phyloP scores from a whole-genome alignment of 2,329 filamentous ascomycete genomes.

The Lecanoromycetidae sp. region DNA sequence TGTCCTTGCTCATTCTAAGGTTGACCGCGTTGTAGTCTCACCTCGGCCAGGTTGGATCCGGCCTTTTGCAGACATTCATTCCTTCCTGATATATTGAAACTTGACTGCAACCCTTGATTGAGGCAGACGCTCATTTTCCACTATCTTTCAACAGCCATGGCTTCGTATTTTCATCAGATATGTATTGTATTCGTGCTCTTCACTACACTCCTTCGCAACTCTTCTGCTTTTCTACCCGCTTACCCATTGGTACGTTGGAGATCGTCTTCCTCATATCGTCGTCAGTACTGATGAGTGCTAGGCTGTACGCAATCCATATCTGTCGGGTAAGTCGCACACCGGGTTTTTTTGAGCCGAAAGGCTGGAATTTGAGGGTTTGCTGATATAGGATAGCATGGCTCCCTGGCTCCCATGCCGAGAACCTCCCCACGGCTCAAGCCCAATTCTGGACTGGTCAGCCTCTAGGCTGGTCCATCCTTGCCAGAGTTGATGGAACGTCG shows the following conservation, averaged over 20 bases:
- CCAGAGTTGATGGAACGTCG: slow-evolving; percentile 29
- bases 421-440: slow-evolving; percentile 28
- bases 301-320: slow-evolving; percentile 5
- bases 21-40: too few relatives aligned
- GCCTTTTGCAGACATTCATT: too few relatives aligned
- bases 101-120: too few relatives aligned
- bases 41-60: too few relatives aligned
- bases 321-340: slow-evolving; percentile 13
- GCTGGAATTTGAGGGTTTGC: slow-evolving; percentile 30
- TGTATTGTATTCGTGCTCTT: too few relatives aligned
- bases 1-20: too few relatives aligned
- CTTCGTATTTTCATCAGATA: too few relatives aligned
- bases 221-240: neutral
- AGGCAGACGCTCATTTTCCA: too few relatives aligned
- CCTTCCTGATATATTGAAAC: too few relatives aligned
- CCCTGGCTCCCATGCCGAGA: slow-evolving; percentile 28
- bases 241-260: neutral
- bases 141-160: too few relatives aligned
- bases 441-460: slow-evolving; percentile 34
- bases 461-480: slow-evolving; percentile 33
- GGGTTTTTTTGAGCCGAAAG: too few relatives aligned
- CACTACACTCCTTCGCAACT: neutral
- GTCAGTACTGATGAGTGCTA: neutral
- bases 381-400: slow-evolving; percentile 25
- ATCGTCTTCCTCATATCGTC: neutral